Evolutionary conservation across 2,329 filamentous ascomycete species (phyloP), one percentile per base, ranked within the genome.

Genomic region (Chaetomiaceae sp.): DNA sequence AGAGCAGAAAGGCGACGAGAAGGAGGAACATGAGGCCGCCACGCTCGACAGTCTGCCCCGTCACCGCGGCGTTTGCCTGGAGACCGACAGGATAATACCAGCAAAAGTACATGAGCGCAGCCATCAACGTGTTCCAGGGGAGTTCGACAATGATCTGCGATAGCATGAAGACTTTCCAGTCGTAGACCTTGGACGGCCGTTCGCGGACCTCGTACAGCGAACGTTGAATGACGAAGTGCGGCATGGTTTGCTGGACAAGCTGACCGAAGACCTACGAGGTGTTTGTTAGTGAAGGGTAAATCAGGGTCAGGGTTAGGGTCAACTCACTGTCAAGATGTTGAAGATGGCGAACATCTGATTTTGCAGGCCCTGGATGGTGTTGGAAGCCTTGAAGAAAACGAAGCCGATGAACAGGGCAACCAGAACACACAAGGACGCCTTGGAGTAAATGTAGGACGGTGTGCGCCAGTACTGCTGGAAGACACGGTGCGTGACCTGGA

Each of bases 401-500:
- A 91, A 90, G 27, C 89, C 89, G 63, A 94, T 88, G 68, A 92
- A 95, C 11, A 95, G 77, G 4, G 85, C 72, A 30, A 80, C 72
- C 14, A 84, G 70, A 21, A 79, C 72, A 65, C 85, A 89, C 16
- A 95, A 82, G 1, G 78, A 73, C 0, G 77, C 67, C 75, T 95
- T 95, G 63, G 87, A 85, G 74, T 92, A 95, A 69, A 96, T 91
- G 74, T 95, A 95, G 5, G 84, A 80, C 0, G 90, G 90, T 0
- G 85, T 91, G 55, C 90, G 87, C 90, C 90, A 95, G 78, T 94
- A 95, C 68, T 95, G 90, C 66, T 91, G 81, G 75, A 94, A 94
- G 23, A 94, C 86, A 64, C 90, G 89, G 59, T 79, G 68, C 16
- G 82, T 78, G 52, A 89, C 87, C 64, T 85, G 77, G 51, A 71